Base-by-base conservation (phyloP, 2,329 filamentous ascomycete genomes). In the Diaporthe nobilis region DNA sequence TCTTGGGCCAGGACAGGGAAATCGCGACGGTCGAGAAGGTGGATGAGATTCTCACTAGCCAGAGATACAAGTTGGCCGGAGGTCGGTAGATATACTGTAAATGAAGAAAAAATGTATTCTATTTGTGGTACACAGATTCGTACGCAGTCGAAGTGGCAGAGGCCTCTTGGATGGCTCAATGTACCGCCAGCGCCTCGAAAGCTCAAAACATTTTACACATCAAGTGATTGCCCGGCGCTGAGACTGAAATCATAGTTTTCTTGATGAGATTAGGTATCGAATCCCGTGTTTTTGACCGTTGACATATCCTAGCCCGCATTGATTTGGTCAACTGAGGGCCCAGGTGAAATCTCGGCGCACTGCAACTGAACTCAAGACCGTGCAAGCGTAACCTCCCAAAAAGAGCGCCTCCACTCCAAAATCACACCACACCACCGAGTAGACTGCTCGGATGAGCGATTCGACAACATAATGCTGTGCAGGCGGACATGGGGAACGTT, bases 41-140 rank as follows among this genome's bases (percentile, higher is more conserved):
- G 31, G 87, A 91, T 80, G 89, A 92, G 81, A 81, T 91, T 49
- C 84, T 93, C 72, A 88, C 86, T 73, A 87, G 84, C 75, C 86
- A 90, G 80, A 87, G 87, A 74, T 88, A 88, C 79, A 86, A 82
- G 77, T 77, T 81, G 53, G 79, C 82, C 3, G 81, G 80, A 49
- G 83, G 83, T 25, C 79, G 78, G 75, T 78, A 79, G 60, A 73
- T 8, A 39, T 73, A 34, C 73, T 75, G 60, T 72, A 74, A 77
- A 78, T 75, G 37, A 44, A 34, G 31, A 71, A 55, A 31, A 44
- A 44, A 60, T 72, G 68, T 72, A 65, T 72, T 58, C 42, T 72
- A 58, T 65, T 65, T 49, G 44, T 57, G 57, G 37, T 72, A 57
- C 47, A 70, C 47, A 25, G 37, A 47, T 7, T 55, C 37, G 49